Evolutionary conservation across 2,329 filamentous ascomycete species (phyloP), one percentile per base, ranked within the genome.

Genomic region (Microdochium trichocladiopsis): DNA sequence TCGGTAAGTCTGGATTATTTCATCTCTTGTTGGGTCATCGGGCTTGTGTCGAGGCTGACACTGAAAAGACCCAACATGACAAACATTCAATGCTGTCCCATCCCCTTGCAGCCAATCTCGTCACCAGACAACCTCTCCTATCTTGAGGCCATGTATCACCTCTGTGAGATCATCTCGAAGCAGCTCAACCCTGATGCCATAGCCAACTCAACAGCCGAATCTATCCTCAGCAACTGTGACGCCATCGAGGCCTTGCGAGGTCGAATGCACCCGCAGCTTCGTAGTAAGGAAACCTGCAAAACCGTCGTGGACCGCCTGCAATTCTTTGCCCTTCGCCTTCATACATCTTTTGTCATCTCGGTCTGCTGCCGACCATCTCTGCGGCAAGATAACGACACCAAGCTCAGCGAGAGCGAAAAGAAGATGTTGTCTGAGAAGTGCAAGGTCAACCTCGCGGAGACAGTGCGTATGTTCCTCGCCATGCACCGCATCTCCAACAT

Each of bases 401-500:
- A 61, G n/a, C 72, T 85, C 41, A 73, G 75, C 3, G 60, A 70
- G 0, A 61, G 70, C 1, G 80, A 86, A 58, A 83, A 82, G 58
- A 72, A 72, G 47, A 66, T 74, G 1, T 69, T 86, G 1, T 78
- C 79, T 2, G 75, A 79, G 25, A 76, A 77, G 53, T 86, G 83
- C 70, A 84, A 83, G 61, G 67, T 71, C 16, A 85, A 84, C 60
- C 69, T 86, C 24, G 80, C 80, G 5, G 82, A 86, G 61, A 86
- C 82, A 12, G 82, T 86, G 11, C 77, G 80, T 41, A 86, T 86
- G 82, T 86, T 86, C 61, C 69, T 86, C 22, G 80, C 82, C 16
- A 86, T 86, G 83, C 82, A 86, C 63, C 82, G 84, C 56, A 69
- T 86, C 25, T 85, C 82, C 2, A 79, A 83, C 9, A 85, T 86